A percentile compares a stretch with the other conserved stretches of the same genome.
Conservation (phyloP, 495 filamentous ascomycete genomes). For the Neurospora sp. region DNA sequence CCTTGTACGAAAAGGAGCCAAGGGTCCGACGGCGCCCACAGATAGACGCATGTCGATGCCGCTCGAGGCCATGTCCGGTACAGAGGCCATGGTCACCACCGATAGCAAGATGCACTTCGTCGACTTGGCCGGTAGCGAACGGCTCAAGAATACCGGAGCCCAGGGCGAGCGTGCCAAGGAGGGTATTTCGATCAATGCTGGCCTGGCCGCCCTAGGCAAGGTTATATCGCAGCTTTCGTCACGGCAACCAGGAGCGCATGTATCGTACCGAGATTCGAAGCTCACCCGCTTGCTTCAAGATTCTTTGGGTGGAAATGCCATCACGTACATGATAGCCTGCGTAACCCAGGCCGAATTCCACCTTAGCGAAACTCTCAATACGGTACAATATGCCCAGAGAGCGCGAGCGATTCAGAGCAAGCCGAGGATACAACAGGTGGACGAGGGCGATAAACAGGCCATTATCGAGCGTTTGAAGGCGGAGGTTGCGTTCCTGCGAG, state of each 20-base stretch:
- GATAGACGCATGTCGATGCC: slow-evolving; percentile 91
- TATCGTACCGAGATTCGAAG: slow-evolving; percentile 96
- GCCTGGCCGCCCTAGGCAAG: slow-evolving; percentile 89
- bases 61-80: slow-evolving; percentile 63
- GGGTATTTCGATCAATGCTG: slow-evolving; percentile 97
- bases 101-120: slow-evolving; percentile 99
- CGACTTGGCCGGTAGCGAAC: slow-evolving; percentile 93
- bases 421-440: slow-evolving; percentile 86
- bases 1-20: slow-evolving; percentile 73
- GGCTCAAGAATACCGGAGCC: slow-evolving; percentile 93
- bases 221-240: slow-evolving; percentile 98
- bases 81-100: slow-evolving; percentile 63
- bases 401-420: slow-evolving; percentile 97
- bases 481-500: slow-evolving; percentile 86
- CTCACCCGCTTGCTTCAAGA: slow-evolving; percentile 94
- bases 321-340: slow-evolving; percentile 99
- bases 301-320: slow-evolving; percentile 94
- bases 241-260: slow-evolving; percentile 75
- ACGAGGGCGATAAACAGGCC: slow-evolving; percentile 91
- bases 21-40: slow-evolving; percentile 39
- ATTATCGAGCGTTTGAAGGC: slow-evolving; percentile 89
- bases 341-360: slow-evolving; percentile 96
- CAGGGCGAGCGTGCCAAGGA: slow-evolving; percentile 93
- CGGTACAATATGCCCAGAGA: slow-evolving; percentile 92
- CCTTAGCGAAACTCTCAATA: slow-evolving; percentile 95